These are phyloP conservation scores for Populus nigra DNA, from an alignment of 345 rosid species.

Conservation along the genomic window DNA sequence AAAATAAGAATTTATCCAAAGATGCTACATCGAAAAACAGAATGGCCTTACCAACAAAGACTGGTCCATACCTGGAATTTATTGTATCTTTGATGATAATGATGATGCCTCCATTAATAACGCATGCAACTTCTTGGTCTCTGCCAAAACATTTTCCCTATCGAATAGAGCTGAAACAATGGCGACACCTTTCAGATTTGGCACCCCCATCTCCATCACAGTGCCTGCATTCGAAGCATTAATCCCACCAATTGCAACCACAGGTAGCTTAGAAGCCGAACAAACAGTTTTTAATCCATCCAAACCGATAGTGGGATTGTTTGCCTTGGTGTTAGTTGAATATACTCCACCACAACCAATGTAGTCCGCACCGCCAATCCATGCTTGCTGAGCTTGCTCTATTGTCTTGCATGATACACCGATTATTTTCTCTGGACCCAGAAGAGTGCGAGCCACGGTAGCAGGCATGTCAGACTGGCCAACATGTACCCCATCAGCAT, in stretches of 20 bases:
- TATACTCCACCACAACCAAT: slow-evolving; percentile 90
- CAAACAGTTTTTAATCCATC: slow-evolving; percentile 79
- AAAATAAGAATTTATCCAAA: too few relatives aligned
- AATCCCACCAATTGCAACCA: slow-evolving; percentile 90
- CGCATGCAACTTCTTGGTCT: slow-evolving; percentile 48
- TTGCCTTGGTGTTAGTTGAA: slow-evolving; percentile 72
- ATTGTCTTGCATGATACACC: slow-evolving; percentile 88
- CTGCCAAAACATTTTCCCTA: slow-evolving; percentile 48
- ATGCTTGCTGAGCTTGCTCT: slow-evolving; percentile 78
- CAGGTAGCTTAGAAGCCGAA: slow-evolving; percentile 67
- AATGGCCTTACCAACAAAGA: too few relatives aligned
- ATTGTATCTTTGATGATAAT: slow-evolving; percentile 1
- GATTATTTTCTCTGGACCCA: slow-evolving; percentile 84
- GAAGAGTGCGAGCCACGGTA: slow-evolving; percentile 53
- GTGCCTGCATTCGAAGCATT: slow-evolving; percentile 52
- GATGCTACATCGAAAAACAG: too few relatives aligned
- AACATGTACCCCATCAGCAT: slow-evolving; percentile 88
- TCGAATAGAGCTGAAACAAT: slow-evolving; percentile 83
- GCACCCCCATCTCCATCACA: slow-evolving; percentile 48
- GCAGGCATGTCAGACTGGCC: slow-evolving; percentile 90
- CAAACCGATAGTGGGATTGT: slow-evolving; percentile 72
- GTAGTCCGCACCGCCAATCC: slow-evolving; percentile 87
- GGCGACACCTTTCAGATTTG: slow-evolving; percentile 78
- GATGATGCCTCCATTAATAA: slow-evolving; percentile 36
- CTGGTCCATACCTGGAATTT: not conserved